Evolutionary conservation across 371 early-diverging fungal genomes (phyloP).

Genomic region (Rhizopus sp.): DNA sequence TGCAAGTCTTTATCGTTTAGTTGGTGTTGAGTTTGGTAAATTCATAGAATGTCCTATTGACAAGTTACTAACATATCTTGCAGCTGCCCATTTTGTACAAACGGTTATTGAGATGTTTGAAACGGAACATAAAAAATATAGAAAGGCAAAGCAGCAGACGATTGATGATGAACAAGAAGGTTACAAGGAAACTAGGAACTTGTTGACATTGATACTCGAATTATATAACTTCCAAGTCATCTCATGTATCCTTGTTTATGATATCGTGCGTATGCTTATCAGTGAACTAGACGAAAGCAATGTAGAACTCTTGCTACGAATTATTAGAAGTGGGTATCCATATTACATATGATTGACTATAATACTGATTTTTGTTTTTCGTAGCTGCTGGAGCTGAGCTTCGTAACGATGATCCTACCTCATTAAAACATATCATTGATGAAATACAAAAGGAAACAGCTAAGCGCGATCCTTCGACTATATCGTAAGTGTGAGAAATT

Average conservation of each 20-base stretch:
- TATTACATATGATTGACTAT: neutral
- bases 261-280: slow-evolving; percentile 76
- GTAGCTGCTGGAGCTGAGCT: slow-evolving; percentile 84
- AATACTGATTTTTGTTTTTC: neutral
- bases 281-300: slow-evolving; percentile 73
- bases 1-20: slow-evolving; percentile 75
- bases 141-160: slow-evolving; percentile 29
- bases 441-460: slow-evolving; percentile 64
- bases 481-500: slow-evolving; percentile 40
- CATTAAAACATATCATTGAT: slow-evolving; percentile 85
- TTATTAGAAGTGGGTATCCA: slow-evolving; percentile 68
- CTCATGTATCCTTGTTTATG: slow-evolving; percentile 84
- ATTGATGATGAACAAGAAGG: slow-evolving; percentile 49
- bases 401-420: slow-evolving; percentile 88
- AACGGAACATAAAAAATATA: slow-evolving; percentile 27
- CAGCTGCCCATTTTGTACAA: slow-evolving; percentile 86
- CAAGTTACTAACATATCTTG: neutral
- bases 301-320: slow-evolving; percentile 85
- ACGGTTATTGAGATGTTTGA: slow-evolving; percentile 80
- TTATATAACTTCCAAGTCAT: slow-evolving; percentile 92
- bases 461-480: slow-evolving; percentile 46
- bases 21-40: slow-evolving; percentile 86
- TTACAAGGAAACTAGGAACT: slow-evolving; percentile 74
- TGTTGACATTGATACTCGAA: slow-evolving; percentile 80
- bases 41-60: neutral